A percentile compares a stretch with the other conserved stretches of the same genome.
These are phyloP conservation scores for Nemania sp. DNA, from an alignment of 2,329 filamentous ascomycete genomes.

Conservation along the genomic window DNA sequence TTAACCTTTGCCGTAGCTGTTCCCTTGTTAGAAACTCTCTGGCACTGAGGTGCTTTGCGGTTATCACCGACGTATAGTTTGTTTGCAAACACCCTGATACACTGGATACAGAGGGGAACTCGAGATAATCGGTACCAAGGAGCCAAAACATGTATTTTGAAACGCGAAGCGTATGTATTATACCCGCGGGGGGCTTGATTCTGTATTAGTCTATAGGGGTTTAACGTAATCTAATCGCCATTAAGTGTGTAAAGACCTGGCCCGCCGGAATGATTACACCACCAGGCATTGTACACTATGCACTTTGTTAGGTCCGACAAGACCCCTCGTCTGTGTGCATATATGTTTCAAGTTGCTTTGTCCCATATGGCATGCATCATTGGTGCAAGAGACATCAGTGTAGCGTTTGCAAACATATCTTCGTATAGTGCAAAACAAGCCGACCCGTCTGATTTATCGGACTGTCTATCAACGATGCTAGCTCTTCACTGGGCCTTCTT, in stretches of 20 bases:
- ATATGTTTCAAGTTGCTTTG: background rate
- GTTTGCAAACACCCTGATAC: no score
- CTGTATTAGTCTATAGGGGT: conserved; percentile 17
- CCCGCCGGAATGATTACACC: conserved; percentile 31
- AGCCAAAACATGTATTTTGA: no score
- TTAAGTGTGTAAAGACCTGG: conserved; percentile 31
- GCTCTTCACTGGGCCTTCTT: conserved; percentile 68
- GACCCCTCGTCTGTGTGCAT: background rate
- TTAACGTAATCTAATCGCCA: conserved; percentile 14
- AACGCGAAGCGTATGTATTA: conserved; percentile 8
- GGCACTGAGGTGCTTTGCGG: no score
- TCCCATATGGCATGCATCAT: conserved; percentile 1
- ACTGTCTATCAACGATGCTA: background rate
- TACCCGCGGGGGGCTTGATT: conserved; percentile 15
- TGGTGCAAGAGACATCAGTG: background rate
- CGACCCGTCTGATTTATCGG: background rate
- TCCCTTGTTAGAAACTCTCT: no score
- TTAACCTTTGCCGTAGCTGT: no score
- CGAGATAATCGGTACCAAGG: no score
- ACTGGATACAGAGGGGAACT: no score
- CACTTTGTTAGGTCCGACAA: conserved; percentile 2
- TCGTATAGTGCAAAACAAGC: background rate
- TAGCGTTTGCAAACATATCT: conserved; percentile 4
- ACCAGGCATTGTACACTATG: conserved; percentile 20
- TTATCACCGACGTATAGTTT: no score